Evolutionary conservation across 108 stramenopile genomes (phyloP).

Genomic region (Skeletonema tropicum): DNA sequence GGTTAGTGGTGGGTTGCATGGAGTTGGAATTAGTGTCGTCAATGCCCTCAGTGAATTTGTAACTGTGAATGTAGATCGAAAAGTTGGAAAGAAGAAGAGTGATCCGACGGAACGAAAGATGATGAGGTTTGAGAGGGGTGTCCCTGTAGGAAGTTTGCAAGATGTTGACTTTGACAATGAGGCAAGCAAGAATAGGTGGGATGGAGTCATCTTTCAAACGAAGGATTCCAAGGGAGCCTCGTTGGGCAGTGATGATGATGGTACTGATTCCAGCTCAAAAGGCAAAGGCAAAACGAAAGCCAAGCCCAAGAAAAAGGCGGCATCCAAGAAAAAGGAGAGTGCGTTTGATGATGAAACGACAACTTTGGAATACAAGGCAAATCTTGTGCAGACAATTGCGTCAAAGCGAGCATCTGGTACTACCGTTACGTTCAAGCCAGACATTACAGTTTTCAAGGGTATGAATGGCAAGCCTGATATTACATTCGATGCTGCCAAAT

Average conservation of each 20-base stretch:
- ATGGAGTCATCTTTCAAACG: slow-evolving; percentile 28
- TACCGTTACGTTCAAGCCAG: slow-evolving; percentile 83
- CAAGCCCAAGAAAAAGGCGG: slow-evolving; percentile 11
- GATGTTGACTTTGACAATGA: slow-evolving; percentile 33
- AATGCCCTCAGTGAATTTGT: slow-evolving; percentile 91
- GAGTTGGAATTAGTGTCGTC: slow-evolving; percentile 96
- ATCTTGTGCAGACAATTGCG: slow-evolving; percentile 47
- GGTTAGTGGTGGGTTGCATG: slow-evolving; percentile 93
- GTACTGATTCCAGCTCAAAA: slow-evolving; percentile 18
- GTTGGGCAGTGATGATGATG: slow-evolving; percentile 35
- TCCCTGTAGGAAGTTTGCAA: slow-evolving; percentile 59
- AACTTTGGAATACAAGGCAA: slow-evolving; percentile 36
- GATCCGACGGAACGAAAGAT: slow-evolving; percentile 1
- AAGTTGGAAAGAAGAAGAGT: slow-evolving; percentile 40
- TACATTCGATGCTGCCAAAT: slow-evolving; percentile 75
- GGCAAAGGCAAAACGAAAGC: slow-evolving; percentile 29
- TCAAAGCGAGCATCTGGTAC: slow-evolving; percentile 69
- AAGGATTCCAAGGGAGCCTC: slow-evolving; percentile 5
- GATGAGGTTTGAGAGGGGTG: slow-evolving; percentile 14
- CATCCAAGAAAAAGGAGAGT: background rate
- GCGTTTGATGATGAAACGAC: slow-evolving; percentile 22
- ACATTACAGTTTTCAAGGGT: slow-evolving; percentile 92
- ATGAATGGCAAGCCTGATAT: slow-evolving; percentile 75
- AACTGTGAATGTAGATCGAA: slow-evolving; percentile 77
- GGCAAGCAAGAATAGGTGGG: slow-evolving; percentile 29